phyloP scores from a whole-genome alignment of 768 basidiomycete genomes.

The Russula lepida region DNA sequence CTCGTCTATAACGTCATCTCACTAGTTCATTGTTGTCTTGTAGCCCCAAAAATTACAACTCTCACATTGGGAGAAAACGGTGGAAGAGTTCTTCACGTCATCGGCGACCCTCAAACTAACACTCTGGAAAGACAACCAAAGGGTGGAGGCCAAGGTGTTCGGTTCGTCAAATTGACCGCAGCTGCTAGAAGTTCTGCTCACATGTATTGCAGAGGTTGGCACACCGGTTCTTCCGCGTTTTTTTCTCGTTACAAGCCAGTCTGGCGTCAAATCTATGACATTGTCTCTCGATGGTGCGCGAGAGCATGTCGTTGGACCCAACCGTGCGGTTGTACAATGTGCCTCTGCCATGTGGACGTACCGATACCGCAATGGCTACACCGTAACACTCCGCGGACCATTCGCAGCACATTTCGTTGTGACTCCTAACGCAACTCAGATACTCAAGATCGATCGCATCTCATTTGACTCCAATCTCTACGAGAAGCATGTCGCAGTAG shows the following conservation, averaged over 20 bases:
- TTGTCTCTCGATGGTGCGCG: conserved; percentile 71
- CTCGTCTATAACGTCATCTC: background rate
- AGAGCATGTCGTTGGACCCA: conserved; percentile 48
- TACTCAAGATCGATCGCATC: conserved; percentile 64
- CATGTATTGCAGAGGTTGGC: conserved; percentile 52
- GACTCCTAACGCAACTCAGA: conserved; percentile 23
- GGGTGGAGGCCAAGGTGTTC: conserved; percentile 73
- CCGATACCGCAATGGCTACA: conserved; percentile 71
- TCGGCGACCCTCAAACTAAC: conserved; percentile 71
- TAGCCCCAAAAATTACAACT: conserved; percentile 48
- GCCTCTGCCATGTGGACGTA: conserved; percentile 73
- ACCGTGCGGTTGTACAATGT: conserved; percentile 55
- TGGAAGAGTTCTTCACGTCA: conserved; percentile 62
- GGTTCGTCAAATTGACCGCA: conserved; percentile 38
- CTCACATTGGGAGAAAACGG: conserved; percentile 56
- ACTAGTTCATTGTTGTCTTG: background rate
- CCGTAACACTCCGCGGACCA: conserved; percentile 66
- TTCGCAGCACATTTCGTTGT: conserved; percentile 54
- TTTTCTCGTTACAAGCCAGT: conserved; percentile 76
- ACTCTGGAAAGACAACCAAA: conserved; percentile 80
- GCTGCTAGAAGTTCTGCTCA: background rate
- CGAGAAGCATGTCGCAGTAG: conserved; percentile 67
- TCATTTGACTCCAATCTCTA: conserved; percentile 65
- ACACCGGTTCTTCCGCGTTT: conserved; percentile 75
- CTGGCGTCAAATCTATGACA: conserved; percentile 78